phyloP scores from a whole-genome alignment of 352 stramenopile genomes.

The Phytopythium montanum region DNA sequence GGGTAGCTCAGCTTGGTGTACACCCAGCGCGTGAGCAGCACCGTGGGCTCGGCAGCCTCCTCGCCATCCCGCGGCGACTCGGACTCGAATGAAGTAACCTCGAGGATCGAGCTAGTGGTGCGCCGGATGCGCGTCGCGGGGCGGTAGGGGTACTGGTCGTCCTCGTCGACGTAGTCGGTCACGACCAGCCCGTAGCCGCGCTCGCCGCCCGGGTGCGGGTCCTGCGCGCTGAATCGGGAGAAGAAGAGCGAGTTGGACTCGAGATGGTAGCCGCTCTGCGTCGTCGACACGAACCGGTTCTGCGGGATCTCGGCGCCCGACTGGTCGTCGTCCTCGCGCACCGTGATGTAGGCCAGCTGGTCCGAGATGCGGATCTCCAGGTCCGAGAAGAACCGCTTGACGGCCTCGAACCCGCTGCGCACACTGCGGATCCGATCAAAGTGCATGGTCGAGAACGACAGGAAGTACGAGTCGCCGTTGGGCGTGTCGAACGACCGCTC shows the following conservation, averaged over 20 bases:
- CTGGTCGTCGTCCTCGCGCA: constrained; percentile 48
- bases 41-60: not conserved
- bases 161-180: constrained; percentile 21
- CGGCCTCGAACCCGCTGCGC: constrained; percentile 42
- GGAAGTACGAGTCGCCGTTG: constrained; percentile 23
- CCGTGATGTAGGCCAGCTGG: constrained; percentile 38
- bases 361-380: constrained; percentile 55
- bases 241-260: constrained; percentile 46
- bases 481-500: constrained; percentile 26
- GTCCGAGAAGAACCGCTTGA: constrained; percentile 31
- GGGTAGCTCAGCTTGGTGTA: constrained; percentile 14
- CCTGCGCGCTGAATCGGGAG: constrained; percentile 21
- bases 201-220: constrained; percentile 9
- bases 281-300: constrained; percentile 36
- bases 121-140: constrained; percentile 10
- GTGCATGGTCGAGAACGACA: constrained; percentile 29
- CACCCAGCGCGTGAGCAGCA: constrained; percentile 18
- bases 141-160: constrained; percentile 20
- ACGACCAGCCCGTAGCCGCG: constrained; percentile 15
- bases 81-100: constrained; percentile 19
- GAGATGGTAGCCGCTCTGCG: constrained; percentile 20
- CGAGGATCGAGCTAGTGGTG: constrained; percentile 18
- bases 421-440: constrained; percentile 32
- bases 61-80: not conserved
- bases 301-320: constrained; percentile 28